Evolutionary conservation across 805 yeast species (phyloP).

Genomic region (Candida stauntonica): DNA sequence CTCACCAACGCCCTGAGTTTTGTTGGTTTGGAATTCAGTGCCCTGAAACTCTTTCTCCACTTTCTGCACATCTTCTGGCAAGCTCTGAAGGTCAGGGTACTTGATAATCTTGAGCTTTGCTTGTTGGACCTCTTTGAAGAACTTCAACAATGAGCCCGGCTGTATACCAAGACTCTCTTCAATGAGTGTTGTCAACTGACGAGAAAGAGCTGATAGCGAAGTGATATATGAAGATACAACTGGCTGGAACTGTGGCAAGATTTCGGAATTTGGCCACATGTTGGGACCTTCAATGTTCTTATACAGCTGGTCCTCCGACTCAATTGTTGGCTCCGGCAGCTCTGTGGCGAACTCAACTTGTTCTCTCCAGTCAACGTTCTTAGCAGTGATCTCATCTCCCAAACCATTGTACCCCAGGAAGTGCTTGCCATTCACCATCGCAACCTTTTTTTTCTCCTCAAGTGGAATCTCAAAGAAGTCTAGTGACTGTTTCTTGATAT

Average conservation of each 20-base stretch:
- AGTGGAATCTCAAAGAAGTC: slow-evolving; percentile 39
- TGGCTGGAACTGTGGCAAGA: slow-evolving; percentile 34
- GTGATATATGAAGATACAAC: slow-evolving; percentile 33
- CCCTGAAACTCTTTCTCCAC: slow-evolving; percentile 42
- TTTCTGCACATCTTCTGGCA: slow-evolving; percentile 20
- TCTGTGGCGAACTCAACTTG: slow-evolving; percentile 48
- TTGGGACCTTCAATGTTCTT: slow-evolving; percentile 45
- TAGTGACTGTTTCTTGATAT: slow-evolving; percentile 29
- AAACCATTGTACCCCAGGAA: slow-evolving; percentile 43
- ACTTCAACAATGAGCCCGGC: slow-evolving; percentile 39
- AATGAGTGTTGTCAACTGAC: slow-evolving; percentile 40
- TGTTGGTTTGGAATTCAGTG: slow-evolving; percentile 35
- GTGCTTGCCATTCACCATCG: slow-evolving; percentile 40
- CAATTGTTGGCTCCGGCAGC: slow-evolving; percentile 36
- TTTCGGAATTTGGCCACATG: slow-evolving; percentile 37
- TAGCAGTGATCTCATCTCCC: slow-evolving; percentile 44
- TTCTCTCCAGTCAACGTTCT: slow-evolving; percentile 45
- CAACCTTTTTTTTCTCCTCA: slow-evolving; percentile 34
- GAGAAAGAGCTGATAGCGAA: slow-evolving; percentile 42
- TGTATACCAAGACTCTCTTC: slow-evolving; percentile 53
- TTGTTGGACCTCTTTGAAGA: slow-evolving; percentile 43
- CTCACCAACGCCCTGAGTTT: slow-evolving; percentile 34
- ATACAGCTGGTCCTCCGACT: slow-evolving; percentile 30
- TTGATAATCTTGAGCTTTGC: slow-evolving; percentile 41
- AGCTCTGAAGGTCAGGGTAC: slow-evolving; percentile 33